Evolutionary conservation across 2,329 filamentous ascomycete genomes (phyloP), one percentile per base, ranked within the genome.

Genomic region (Arthrobotrys musiformis): DNA sequence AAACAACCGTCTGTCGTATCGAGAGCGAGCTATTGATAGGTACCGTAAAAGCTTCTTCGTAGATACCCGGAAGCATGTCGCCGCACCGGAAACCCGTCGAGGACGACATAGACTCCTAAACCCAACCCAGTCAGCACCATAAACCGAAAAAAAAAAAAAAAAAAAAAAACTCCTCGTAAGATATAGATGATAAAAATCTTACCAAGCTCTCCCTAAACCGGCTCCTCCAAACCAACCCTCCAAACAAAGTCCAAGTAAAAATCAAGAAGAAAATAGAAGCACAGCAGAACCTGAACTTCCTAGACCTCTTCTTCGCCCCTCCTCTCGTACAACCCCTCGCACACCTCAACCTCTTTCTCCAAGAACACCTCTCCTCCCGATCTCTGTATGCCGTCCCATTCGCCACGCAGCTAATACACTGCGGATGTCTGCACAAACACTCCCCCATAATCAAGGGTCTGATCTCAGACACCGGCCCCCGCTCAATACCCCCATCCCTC

Each of bases 211-310:
- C 60, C 30, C n/a, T 66, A n/a, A 70, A 67, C 17, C 40, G 46
- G 11, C 7, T 61, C 28, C 30, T 77, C 73, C 48, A 70, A 17
- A 77, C 1, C 42, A 77, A n/a, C 37, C 73, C 73, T 6, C 73
- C 73, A 62, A 77, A 70, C 6, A 77, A 35, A n/a, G 50, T 54
- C 73, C 73, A 77, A 17, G 73, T 77, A 15, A 77, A 54, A 28
- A 70, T 37, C 15, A 77, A 22, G 54, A 77, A 48, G 33, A 77
- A 60, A 4, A 64, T 56, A 6, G 54, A 61, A 28, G 60, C 56
- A 19, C 73, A 77, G 54, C 73, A 77, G 42, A 77, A 77, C 48
- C 61, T 77, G 60, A 77, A 77, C 58, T 70, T 77, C 17, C 73
- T 61, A 19, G 66, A 52, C 8, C 54, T 26, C 60, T 70, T 77